Conservation (phyloP, 139 green algal species). For the Tetraselmis striata region DNA sequence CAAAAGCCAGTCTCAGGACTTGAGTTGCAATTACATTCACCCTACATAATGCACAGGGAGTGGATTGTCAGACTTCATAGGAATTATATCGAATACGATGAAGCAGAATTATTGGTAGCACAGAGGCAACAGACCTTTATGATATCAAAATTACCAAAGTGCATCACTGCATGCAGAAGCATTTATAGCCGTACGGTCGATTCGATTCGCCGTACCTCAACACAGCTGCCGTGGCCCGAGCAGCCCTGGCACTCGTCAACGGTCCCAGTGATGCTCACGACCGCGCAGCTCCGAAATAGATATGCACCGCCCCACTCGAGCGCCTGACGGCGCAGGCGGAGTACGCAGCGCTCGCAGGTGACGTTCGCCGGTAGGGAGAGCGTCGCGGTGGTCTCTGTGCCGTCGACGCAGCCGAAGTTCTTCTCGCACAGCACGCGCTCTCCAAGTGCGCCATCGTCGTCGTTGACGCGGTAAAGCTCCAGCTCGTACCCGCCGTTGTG, state of each 20-base stretch:
- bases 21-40: conserved; percentile 12
- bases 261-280: conserved; percentile 14
- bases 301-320: conserved; percentile 22
- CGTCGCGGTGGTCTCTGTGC: conserved; percentile 3
- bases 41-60: too few species aligned
- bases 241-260: conserved; percentile 18
- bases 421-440: conserved; percentile 8
- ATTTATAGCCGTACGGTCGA: too few species aligned
- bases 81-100: too few species aligned
- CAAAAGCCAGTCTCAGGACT: conserved; percentile 15
- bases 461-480: conserved; percentile 17
- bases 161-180: too few species aligned
- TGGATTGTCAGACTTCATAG: not conserved
- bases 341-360: conserved; percentile 15
- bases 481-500: conserved; percentile 23
- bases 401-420: conserved; percentile 21
- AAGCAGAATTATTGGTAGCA: too few species aligned
- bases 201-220: not conserved
- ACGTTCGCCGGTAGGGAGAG: conserved; percentile 9
- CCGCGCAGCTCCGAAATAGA: conserved; percentile 19
- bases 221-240: conserved; percentile 17
- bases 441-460: not conserved
- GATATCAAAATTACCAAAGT: too few species aligned
- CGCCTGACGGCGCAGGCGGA: conserved; percentile 17
- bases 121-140: too few species aligned